Evolutionary conservation across 352 stramenopile genomes (phyloP), one percentile per base, ranked within the genome.

Genomic region (Phytopythium chamaehyphon): DNA sequence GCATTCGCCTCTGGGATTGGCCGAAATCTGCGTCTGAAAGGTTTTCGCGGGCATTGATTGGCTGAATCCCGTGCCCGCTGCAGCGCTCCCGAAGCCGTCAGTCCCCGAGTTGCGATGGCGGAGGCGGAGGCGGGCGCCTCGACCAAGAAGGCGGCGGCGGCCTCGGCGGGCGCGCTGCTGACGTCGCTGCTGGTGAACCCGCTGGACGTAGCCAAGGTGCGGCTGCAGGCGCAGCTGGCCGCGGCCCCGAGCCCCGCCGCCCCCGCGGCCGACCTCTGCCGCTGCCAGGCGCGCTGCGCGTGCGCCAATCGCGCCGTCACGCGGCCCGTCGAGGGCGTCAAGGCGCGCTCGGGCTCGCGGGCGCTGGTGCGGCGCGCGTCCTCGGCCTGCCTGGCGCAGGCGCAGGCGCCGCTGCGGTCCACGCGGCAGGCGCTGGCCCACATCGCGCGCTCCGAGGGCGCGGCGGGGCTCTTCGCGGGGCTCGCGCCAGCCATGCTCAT

Each of bases 401-500:
- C 60, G 19, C 68, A 73, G 47, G 31, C 60, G 19, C 68, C 71
- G 47, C 52, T 92, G 6, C 60, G 71, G 14, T 65, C 79, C 49
- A 92, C 73, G 16, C 62, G 60, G 10, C 78, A 91, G 55, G 78
- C 86, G 14, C 57, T 94, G 57, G 72, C 62, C 24, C 73, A 93
- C 50, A 93, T 97, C n/a, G 75, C 90, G 40, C 60, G 67, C 24
- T 89, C 78, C 0, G 88, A 97, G 56, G 88, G 88, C 16, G 33
- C 90, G 2, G 23, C 43, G 15, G 83, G 75, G 0, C 63, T 97
- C n/a, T 98, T 96, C 59, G 73, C 81, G 4, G 94, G 94, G 0
- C 66, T 98, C 11, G 74, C 71, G 6, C 93, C 95, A 7, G 96
- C 92, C 11, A 80, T 98, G 51, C 59, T 97, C 49, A 98, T 98